Evolutionary conservation across 164 flowering plant genomes (phyloP).

Genomic region (Annona squamosa): DNA sequence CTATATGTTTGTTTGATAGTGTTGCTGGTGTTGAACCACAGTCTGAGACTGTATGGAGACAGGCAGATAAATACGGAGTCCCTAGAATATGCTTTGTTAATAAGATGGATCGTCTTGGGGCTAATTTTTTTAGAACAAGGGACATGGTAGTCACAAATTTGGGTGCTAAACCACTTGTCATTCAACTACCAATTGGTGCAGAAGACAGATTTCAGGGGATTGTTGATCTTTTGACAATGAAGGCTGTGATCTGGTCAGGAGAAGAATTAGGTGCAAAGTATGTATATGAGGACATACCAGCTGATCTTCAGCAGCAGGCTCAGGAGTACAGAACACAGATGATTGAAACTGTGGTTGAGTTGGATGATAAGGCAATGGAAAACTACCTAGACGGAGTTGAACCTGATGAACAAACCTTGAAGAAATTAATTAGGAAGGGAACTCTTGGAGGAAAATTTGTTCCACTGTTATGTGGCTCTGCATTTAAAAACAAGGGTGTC

Average conservation of each 20-base stretch:
- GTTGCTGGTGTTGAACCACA: constrained; percentile 99
- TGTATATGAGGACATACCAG: constrained; percentile 72
- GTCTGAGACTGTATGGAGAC: constrained; percentile 98
- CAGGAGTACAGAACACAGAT: constrained; percentile 61
- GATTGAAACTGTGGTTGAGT: constrained; percentile 69
- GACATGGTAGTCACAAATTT: constrained; percentile 94
- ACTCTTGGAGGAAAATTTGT: constrained; percentile 63
- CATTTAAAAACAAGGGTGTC: constrained; percentile 95
- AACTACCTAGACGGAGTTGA: constrained; percentile 79
- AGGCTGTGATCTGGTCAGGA: constrained; percentile 88
- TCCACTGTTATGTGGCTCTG: constrained; percentile 90
- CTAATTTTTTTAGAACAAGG: constrained; percentile 83
- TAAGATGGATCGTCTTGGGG: constrained; percentile 97
- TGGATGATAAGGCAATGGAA: constrained; percentile 87
- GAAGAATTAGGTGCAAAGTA: constrained; percentile 94
- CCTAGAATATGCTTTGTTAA: constrained; percentile 95
- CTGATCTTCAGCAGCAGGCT: constrained; percentile 64
- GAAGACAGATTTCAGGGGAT: constrained; percentile 83
- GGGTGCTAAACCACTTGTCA: constrained; percentile 92
- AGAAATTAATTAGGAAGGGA: constrained; percentile 77
- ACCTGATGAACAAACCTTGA: constrained; percentile 74
- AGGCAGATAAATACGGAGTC: constrained; percentile 92
- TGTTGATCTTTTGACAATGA: constrained; percentile 82
- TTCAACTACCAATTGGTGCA: constrained; percentile 87
- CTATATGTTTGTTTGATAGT: constrained; percentile 91